Percentiles rank a stretch among this genome's conserved stretches.
Conservation (phyloP, 108 stramenopile genomes). For the Cylindrotheca fusiformis region DNA sequence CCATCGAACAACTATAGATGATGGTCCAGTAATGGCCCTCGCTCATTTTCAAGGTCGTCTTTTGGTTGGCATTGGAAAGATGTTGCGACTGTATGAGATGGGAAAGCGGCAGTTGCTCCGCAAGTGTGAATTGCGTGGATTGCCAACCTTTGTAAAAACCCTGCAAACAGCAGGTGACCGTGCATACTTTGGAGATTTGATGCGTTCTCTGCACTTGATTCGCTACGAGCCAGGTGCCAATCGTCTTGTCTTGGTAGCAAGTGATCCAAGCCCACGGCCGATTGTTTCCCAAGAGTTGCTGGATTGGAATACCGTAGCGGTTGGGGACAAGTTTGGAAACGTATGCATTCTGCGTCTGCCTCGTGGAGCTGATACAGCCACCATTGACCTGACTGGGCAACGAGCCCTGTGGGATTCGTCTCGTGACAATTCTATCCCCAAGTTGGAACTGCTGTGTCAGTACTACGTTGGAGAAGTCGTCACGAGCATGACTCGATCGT, state of each 20-base stretch:
- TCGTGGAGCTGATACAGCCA: slow-evolving; percentile 69
- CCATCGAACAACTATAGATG: slow-evolving; percentile 93
- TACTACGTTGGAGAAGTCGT: slow-evolving; percentile 94
- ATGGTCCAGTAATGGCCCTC: slow-evolving; percentile 87
- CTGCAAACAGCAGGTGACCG: slow-evolving; percentile 88
- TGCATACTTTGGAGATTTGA: slow-evolving; percentile 88
- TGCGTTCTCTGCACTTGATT: slow-evolving; percentile 87
- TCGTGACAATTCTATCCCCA: slow-evolving; percentile 65
- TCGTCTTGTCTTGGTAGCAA: slow-evolving; percentile 84
- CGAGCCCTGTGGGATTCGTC: slow-evolving; percentile 77
- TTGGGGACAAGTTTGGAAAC: slow-evolving; percentile 97
- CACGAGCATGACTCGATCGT: slow-evolving; percentile 87
- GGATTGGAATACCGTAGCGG: slow-evolving; percentile 96
- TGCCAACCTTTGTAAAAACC: slow-evolving; percentile 87
- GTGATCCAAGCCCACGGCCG: slow-evolving; percentile 85
- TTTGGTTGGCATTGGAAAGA: slow-evolving; percentile 89
- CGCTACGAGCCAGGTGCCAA: slow-evolving; percentile 88
- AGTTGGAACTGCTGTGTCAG: slow-evolving; percentile 81
- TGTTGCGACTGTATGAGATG: slow-evolving; percentile 92
- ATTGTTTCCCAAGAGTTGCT: slow-evolving; percentile 87
- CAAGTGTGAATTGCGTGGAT: slow-evolving; percentile 90
- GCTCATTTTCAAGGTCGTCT: slow-evolving; percentile 92
- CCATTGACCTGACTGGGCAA: slow-evolving; percentile 68
- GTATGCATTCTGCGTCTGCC: slow-evolving; percentile 89
- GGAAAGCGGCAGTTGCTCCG: slow-evolving; percentile 96